Evolutionary conservation across 768 basidiomycete species (phyloP), one percentile per base, ranked within the genome.

Genomic region (Phylloporus arenicola): DNA sequence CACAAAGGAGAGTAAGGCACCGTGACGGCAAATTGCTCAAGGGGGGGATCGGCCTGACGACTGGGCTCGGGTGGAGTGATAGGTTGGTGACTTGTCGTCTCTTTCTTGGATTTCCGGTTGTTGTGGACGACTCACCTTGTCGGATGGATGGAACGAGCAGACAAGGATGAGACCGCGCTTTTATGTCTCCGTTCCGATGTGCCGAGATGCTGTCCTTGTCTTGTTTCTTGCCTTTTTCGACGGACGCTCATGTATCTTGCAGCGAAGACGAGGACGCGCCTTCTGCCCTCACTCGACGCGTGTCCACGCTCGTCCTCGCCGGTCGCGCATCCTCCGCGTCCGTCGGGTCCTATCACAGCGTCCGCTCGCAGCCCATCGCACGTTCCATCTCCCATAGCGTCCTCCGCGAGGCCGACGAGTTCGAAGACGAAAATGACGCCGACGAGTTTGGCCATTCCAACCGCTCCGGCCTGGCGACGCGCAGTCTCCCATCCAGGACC

Each of bases 241-340:
- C 19, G 31, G 29, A 39, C 24, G 38, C 19, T 45, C 16, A 40
- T 24, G 3, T 10, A 34, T 40, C 35, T 48, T 61, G 47, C 63
- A 84, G 83, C 48, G 84, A 86, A 70, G 84, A 86, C 64, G 84
- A 86, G 70, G 81, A 84, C 50, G 83, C 84, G 0, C 84, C 84
- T 6, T 84, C 82, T 0, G 74, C 80, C 2, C 74, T 86, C 12
- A 86, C 84, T 0, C 73, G 77, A 10, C 80, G 83, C 8, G 66
- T 86, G 6, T 85, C 83, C 5, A 66, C 73, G 0, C 75, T 85
- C 45, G 76, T 78, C 56, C 69, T 84, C 16, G 68, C 74, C 1
- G 69, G 72, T 5, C 72, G 70, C 6, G 65, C 74, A 13, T 83
- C 78, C 0, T 66, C 70, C 1, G 70, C 75, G 6, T 79, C 77